These are phyloP conservation scores for Fusarium keratoplasticum DNA, from an alignment of 2,329 filamentous ascomycete genomes.

Conservation along the genomic window DNA sequence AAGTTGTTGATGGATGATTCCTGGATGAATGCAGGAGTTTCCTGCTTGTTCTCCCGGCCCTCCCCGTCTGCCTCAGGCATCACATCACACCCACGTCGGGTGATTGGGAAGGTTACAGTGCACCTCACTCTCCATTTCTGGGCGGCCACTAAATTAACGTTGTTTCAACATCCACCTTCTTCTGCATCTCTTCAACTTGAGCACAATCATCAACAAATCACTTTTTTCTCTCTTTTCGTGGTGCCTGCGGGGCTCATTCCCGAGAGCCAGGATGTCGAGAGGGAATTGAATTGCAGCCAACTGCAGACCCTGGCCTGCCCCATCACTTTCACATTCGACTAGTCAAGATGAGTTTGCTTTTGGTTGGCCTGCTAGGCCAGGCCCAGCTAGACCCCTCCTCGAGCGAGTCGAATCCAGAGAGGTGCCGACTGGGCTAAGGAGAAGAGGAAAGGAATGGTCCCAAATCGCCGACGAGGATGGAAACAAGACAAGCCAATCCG, in stretches of 20 bases:
- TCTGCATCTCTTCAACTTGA: constrained; percentile 28
- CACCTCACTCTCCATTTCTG: background rate
- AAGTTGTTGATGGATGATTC: constrained; percentile 18
- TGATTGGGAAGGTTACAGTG: constrained; percentile 3
- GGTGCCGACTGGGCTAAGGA: constrained; percentile 24
- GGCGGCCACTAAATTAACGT: constrained; percentile 21
- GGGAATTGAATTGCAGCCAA: constrained; percentile 18
- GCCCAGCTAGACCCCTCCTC: constrained; percentile 19
- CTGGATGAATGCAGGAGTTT: background rate
- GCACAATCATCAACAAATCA: constrained; percentile 36
- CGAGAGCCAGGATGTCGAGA: constrained; percentile 14
- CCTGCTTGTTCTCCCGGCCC: background rate
- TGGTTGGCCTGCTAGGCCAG: constrained; percentile 21
- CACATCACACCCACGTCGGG: background rate
- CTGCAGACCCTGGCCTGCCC: constrained; percentile 19
- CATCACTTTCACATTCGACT: constrained; percentile 32
- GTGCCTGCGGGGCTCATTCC: constrained; percentile 19
- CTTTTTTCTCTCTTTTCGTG: constrained; percentile 14
- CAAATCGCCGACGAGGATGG: constrained; percentile 15
- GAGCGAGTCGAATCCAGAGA: constrained; percentile 38
- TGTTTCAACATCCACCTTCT: constrained; percentile 28
- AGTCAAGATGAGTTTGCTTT: constrained; percentile 4
- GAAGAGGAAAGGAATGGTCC: constrained; percentile 19
- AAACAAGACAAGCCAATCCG: constrained; percentile 17
- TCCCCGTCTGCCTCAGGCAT: background rate